These are phyloP conservation scores for Wickerhamiella pararugosa DNA, from an alignment of 1,139 yeast species.

Conservation along the genomic window DNA sequence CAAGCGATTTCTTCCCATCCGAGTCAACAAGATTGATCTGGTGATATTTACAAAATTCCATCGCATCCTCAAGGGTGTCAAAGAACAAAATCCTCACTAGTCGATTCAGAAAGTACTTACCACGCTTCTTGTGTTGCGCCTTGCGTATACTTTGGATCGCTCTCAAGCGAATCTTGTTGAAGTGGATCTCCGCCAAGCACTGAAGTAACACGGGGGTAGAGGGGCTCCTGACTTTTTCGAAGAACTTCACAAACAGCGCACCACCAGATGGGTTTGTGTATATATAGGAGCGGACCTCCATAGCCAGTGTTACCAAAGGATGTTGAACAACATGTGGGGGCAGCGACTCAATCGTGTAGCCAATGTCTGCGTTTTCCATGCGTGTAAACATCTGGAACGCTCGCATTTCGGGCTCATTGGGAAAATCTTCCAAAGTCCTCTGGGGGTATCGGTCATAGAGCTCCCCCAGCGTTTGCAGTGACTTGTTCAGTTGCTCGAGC, in stretches of 20 bases:
- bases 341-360: conserved; percentile 54
- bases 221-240: conserved; percentile 32
- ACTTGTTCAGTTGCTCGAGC: conserved; percentile 82
- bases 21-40: not conserved
- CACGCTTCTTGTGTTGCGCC: conserved; percentile 57
- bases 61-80: conserved; percentile 39
- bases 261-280: conserved; percentile 44
- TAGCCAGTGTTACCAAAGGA: conserved; percentile 51
- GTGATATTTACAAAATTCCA: conserved; percentile 47
- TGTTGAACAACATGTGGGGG: conserved; percentile 45
- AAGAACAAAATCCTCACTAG: conserved; percentile 48
- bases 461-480: conserved; percentile 77
- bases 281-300: conserved; percentile 48
- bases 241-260: conserved; percentile 51
- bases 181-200: conserved; percentile 66
- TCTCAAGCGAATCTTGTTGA: conserved; percentile 63
- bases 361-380: conserved; percentile 71
- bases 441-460: conserved; percentile 70
- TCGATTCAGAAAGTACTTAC: conserved; percentile 39
- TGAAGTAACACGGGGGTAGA: conserved; percentile 57
- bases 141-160: conserved; percentile 57
- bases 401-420: conserved; percentile 87
- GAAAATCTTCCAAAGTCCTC: conserved; percentile 45
- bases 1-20: not conserved
- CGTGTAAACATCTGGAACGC: conserved; percentile 76